Percentiles rank a stretch among this genome's conserved stretches.
Conservation (phyloP, 805 yeast species). For the Lachancea sp. region DNA sequence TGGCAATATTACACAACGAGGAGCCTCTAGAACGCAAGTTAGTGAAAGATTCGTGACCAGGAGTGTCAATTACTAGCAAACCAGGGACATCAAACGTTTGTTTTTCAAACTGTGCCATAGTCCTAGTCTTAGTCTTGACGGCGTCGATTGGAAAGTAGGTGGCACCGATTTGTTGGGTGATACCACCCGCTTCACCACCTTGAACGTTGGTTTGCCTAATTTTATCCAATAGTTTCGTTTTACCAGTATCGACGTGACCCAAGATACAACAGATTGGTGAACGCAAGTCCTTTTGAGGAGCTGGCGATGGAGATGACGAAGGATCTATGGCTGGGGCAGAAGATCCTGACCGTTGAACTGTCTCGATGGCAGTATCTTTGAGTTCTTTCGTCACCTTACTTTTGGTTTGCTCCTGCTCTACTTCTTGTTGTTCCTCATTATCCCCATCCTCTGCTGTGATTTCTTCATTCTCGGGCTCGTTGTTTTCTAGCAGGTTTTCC, state of each 20-base stretch:
- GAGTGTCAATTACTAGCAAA: conserved; percentile 92
- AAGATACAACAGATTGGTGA: conserved; percentile 98
- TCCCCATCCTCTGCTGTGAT: conserved; percentile 38
- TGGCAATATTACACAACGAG: conserved; percentile 97
- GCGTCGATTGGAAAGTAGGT: conserved; percentile 98
- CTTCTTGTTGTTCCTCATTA: conserved; percentile 21
- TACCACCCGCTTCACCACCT: conserved; percentile 99
- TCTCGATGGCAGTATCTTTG: conserved; percentile 17
- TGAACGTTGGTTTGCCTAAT: conserved; percentile 98
- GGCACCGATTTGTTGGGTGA: conserved; percentile 99
- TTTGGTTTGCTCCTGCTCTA: conserved; percentile 14
- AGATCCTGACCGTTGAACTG: conserved; percentile 10
- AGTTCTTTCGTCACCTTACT: conserved; percentile 25
- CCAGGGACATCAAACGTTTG: conserved; percentile 94
- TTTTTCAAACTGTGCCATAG: conserved; percentile 81
- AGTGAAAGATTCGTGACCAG: conserved; percentile 99
- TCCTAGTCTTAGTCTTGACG: conserved; percentile 82
- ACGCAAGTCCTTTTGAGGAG: conserved; percentile 59
- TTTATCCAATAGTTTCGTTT: conserved; percentile 92
- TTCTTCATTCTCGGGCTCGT: conserved; percentile 44
- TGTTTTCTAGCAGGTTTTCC: conserved; percentile 66
- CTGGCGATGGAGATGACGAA: conserved; percentile 24
- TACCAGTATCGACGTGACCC: conserved; percentile 99
- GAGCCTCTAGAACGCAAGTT: conserved; percentile 98
- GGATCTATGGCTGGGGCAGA: neutral